Evolutionary conservation across 352 stramenopile species (phyloP).

Genomic region (Halophytophthora polymorphica): DNA sequence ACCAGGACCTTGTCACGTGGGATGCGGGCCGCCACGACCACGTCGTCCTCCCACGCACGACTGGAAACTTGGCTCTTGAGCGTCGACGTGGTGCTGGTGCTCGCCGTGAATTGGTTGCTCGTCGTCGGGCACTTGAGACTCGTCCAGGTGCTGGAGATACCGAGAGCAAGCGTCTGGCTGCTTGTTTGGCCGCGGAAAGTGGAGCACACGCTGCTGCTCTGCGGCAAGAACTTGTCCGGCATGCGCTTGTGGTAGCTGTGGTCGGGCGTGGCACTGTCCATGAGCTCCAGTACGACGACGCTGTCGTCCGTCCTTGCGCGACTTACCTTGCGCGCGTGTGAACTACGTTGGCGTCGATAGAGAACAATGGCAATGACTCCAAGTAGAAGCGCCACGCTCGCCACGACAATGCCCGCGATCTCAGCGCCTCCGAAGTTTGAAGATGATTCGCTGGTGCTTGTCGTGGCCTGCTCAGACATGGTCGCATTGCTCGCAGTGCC

Average conservation of each 20-base stretch:
- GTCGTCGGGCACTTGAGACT: constrained; percentile 12
- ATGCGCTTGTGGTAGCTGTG: constrained; percentile 25
- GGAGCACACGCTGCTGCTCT: constrained; percentile 22
- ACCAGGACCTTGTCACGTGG: constrained; percentile 38
- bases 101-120: constrained; percentile 7
- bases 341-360: constrained; percentile 21
- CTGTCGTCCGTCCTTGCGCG: constrained; percentile 17
- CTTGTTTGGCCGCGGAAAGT: constrained; percentile 19
- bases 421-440: too few species aligned
- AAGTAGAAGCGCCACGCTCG: constrained; percentile 13
- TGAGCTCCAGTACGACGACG: constrained; percentile 30
- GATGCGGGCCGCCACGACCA: constrained; percentile 35
- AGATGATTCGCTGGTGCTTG: too few species aligned
- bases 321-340: constrained; percentile 6
- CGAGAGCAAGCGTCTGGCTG: constrained; percentile 12
- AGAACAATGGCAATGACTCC: constrained; percentile 7
- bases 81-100: constrained; percentile 9
- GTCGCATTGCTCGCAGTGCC: too few species aligned
- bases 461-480: too few species aligned
- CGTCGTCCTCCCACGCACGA: constrained; percentile 37
- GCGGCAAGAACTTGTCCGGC: constrained; percentile 14
- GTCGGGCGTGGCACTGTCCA: too few species aligned
- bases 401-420: too few species aligned
- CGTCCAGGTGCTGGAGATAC: constrained; percentile 19
- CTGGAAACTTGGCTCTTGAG: constrained; percentile 6